phyloP scores from a whole-genome alignment of 2,329 filamentous ascomycete species.

The Diplodia intermedia region DNA sequence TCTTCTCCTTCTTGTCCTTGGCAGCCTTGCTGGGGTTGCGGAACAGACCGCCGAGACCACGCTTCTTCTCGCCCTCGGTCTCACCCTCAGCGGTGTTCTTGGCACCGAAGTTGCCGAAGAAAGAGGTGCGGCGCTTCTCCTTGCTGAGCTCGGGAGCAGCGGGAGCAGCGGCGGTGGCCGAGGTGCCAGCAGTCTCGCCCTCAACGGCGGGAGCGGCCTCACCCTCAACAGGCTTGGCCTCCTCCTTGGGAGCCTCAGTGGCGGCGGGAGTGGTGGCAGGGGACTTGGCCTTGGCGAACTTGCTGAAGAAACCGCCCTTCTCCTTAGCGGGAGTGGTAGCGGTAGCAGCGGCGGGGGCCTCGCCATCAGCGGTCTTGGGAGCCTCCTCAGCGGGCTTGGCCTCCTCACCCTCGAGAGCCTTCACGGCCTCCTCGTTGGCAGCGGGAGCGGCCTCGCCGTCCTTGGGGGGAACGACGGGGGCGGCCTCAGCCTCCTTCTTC shows the following conservation, averaged over 20 bases:
- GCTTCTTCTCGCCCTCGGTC: conserved; percentile 39
- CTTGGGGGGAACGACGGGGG: conserved; percentile 58
- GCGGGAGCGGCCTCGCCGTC: conserved; percentile 50
- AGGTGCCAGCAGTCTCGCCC: conserved; percentile 28
- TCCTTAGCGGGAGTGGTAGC: conserved; percentile 55
- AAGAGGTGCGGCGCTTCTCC: conserved; percentile 60
- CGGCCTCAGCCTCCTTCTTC: conserved; percentile 75
- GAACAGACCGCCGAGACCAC: conserved; percentile 44
- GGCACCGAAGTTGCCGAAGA: conserved; percentile 57
- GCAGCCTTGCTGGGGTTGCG: conserved; percentile 49
- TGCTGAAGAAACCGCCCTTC: conserved; percentile 70
- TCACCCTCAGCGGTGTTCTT: conserved; percentile 59
- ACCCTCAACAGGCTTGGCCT: conserved; percentile 39
- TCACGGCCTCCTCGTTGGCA: conserved; percentile 39
- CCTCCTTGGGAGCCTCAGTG: conserved; percentile 39
- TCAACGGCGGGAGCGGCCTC: conserved; percentile 37
- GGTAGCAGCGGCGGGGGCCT: conserved; percentile 37
- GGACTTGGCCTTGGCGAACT: conserved; percentile 65
- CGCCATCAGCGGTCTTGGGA: conserved; percentile 38
- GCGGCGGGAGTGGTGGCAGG: conserved; percentile 51
- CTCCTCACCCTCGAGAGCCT: conserved; percentile 35
- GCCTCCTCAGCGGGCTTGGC: conserved; percentile 35
- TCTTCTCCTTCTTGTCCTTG: conserved; percentile 34
- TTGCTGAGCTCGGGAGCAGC: conserved; percentile 53
- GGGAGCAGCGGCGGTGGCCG: conserved; percentile 38